Percentiles rank a stretch among this genome's conserved stretches.
Evolutionary conservation across 179 eudicot species (phyloP).

Genomic region (Pouteria campechiana): DNA sequence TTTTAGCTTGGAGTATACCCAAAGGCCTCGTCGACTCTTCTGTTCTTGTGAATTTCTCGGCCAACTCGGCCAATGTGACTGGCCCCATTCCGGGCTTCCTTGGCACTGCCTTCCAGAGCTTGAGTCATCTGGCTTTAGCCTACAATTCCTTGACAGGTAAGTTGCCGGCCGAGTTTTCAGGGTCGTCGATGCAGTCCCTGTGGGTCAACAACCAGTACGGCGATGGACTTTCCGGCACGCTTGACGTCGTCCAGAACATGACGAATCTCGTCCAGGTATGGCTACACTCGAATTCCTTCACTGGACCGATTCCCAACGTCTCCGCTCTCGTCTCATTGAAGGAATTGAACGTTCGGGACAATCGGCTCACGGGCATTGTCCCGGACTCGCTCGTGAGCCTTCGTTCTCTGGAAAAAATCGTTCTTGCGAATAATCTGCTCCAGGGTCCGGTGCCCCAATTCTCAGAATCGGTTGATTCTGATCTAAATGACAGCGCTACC

Average conservation of each 20-base stretch:
- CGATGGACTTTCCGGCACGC: conserved; percentile 36
- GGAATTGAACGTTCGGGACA: conserved; percentile 49
- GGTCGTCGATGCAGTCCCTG: conserved; percentile 50
- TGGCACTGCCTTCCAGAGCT: conserved; percentile 48
- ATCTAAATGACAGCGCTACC: conserved; percentile 20
- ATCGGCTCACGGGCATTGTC: conserved; percentile 50
- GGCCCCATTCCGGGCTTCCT: conserved; percentile 53
- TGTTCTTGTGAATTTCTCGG: conserved; percentile 52
- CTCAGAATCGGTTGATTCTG: conserved; percentile 37
- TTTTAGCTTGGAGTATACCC: conserved; percentile 54
- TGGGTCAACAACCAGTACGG: conserved; percentile 72
- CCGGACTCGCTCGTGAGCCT: conserved; percentile 45
- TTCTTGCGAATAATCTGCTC: conserved; percentile 58
- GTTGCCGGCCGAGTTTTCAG: conserved; percentile 42
- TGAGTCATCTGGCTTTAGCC: conserved; percentile 46
- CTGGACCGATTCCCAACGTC: conserved; percentile 73
- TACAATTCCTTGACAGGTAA: conserved; percentile 53
- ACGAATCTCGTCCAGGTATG: conserved; percentile 58
- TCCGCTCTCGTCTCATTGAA: conserved; percentile 38
- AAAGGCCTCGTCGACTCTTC: conserved; percentile 35
- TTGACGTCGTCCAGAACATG: conserved; percentile 67
- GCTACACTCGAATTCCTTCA: conserved; percentile 55
- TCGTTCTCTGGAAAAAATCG: conserved; percentile 39
- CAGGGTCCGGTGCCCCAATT: conserved; percentile 75
- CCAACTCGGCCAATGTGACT: conserved; percentile 42